Evolutionary conservation across 2,329 filamentous ascomycete genomes (phyloP).

Genomic region (Alternaria arbusti): DNA sequence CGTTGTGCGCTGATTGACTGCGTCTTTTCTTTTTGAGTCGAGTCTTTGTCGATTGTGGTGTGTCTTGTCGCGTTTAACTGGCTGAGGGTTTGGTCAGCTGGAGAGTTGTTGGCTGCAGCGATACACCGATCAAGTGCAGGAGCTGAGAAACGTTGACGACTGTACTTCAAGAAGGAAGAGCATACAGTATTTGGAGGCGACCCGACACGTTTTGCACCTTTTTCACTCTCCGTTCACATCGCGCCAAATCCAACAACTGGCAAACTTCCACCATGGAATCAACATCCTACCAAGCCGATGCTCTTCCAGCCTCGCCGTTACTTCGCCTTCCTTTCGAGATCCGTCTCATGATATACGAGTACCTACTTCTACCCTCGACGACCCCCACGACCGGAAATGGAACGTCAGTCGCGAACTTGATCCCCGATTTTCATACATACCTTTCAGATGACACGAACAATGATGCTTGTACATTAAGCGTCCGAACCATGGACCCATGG

Average conservation of each 20-base stretch:
- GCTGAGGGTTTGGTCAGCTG: not conserved
- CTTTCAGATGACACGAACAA: slow-evolving; percentile 40
- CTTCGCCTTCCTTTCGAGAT: slow-evolving; percentile 56
- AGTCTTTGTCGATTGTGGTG: not conserved
- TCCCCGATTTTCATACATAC: slow-evolving; percentile 53
- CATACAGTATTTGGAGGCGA: not conserved
- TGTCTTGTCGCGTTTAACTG: not conserved
- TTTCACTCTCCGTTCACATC: not conserved
- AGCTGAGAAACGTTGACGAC: not conserved
- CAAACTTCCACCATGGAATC: slow-evolving; percentile 10
- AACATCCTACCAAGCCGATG: not conserved
- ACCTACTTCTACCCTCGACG: slow-evolving; percentile 50
- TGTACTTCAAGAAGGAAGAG: not conserved
- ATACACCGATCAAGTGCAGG: not conserved
- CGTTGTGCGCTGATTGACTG: not conserved
- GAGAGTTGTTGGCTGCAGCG: not conserved
- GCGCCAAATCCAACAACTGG: not conserved
- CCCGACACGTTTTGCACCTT: not conserved
- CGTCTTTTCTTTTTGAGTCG: not conserved
- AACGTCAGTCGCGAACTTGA: slow-evolving; percentile 41
- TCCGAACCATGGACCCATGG: slow-evolving; percentile 54
- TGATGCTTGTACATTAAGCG: slow-evolving; percentile 46
- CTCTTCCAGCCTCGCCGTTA: slow-evolving; percentile 39
- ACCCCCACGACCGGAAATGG: slow-evolving; percentile 37
- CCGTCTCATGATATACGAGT: slow-evolving; percentile 55